Evolutionary conservation across 176 grass and related monocot genomes (phyloP).

Genomic region (Ensete glaucum): DNA sequence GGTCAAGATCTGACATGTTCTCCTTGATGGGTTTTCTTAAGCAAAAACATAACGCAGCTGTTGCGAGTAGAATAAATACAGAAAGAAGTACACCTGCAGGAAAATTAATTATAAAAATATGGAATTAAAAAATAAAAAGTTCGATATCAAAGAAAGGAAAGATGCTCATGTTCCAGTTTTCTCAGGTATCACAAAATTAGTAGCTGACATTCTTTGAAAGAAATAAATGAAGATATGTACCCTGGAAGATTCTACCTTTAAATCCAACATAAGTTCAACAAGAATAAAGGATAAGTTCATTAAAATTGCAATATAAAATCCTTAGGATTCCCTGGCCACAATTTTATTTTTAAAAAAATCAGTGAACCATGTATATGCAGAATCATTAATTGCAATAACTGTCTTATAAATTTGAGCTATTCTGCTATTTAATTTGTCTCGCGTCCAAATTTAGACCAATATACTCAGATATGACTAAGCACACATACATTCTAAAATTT

Average conservation of each 20-base stretch:
- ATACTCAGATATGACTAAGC: neutral
- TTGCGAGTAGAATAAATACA: constrained; percentile 47
- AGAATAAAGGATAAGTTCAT: too few species aligned
- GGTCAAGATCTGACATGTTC: constrained; percentile 45
- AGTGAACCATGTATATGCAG: neutral
- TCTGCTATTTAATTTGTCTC: neutral
- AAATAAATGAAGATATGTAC: too few species aligned
- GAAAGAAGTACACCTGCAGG: constrained; percentile 56
- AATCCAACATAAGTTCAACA: too few species aligned
- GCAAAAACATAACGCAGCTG: constrained; percentile 53
- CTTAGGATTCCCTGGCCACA: neutral
- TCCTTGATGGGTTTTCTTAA: constrained; percentile 61
- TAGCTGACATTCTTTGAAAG: too few species aligned
- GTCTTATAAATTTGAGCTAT: neutral
- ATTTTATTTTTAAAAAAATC: neutral
- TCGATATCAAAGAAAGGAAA: neutral
- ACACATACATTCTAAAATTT: neutral
- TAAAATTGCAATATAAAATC: neutral
- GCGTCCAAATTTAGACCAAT: neutral
- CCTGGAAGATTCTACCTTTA: too few species aligned
- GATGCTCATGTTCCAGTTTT: neutral
- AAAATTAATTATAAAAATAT: constrained; percentile 6
- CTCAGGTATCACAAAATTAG: too few species aligned
- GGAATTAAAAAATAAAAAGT: neutral
- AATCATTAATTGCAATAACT: neutral